Percentiles rank a stretch among this genome's conserved stretches.
These are phyloP conservation scores for Pleurotus ostreatus DNA, from an alignment of 768 basidiomycete species.

Conservation along the genomic window DNA sequence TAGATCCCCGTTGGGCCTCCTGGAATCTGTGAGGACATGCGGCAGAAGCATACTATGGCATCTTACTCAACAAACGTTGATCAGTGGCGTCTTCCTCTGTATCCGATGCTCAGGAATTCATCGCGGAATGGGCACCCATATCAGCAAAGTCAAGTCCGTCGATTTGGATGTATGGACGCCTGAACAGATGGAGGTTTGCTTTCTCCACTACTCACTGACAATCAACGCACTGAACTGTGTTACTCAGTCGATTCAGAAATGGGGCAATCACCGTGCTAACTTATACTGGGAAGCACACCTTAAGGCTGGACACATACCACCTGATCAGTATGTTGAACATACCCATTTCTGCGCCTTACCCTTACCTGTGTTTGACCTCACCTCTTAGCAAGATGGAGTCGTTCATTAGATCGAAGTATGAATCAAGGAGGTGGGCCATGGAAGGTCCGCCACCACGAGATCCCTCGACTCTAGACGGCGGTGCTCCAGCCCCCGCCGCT, in stretches of 20 bases:
- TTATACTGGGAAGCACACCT: conserved; percentile 97
- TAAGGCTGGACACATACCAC: conserved; percentile 85
- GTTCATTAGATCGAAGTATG: conserved; percentile 96
- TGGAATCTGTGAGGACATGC: conserved; percentile 77
- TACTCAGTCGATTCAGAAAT: conserved; percentile 75
- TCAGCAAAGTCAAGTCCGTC: conserved; percentile 94
- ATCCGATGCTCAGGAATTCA: conserved; percentile 98
- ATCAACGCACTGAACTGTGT: background rate
- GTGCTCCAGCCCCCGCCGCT: conserved; percentile 20
- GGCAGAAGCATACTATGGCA: conserved; percentile 2
- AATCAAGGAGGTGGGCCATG: conserved; percentile 87
- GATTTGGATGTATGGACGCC: conserved; percentile 98
- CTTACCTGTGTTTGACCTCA: background rate
- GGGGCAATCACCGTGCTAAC: conserved; percentile 94
- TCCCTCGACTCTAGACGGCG: conserved; percentile 70
- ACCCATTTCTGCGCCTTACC: background rate
- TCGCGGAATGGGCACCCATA: conserved; percentile 97
- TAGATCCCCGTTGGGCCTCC: conserved; percentile 97
- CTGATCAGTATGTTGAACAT: conserved; percentile 76
- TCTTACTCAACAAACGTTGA: background rate
- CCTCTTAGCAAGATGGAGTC: conserved; percentile 91
- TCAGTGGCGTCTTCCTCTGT: conserved; percentile 88
- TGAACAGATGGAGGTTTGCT: conserved; percentile 88
- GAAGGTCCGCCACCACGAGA: conserved; percentile 84
- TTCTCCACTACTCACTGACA: background rate